These are phyloP conservation scores for Penicillium robsamsonii DNA, from an alignment of 495 filamentous ascomycete genomes.

Conservation along the genomic window DNA sequence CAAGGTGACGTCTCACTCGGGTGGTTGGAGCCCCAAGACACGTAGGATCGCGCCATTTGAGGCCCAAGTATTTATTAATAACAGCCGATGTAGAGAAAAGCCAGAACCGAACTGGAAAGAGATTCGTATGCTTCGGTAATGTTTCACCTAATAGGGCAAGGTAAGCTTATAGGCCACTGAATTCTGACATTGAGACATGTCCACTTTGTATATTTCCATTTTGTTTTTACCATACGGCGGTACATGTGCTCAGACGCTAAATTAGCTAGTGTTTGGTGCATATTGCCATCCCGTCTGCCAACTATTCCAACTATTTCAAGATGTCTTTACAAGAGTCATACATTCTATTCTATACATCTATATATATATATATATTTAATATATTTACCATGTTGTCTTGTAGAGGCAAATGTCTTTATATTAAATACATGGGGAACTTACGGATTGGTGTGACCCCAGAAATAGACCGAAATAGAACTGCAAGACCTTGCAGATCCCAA, in stretches of 20 bases:
- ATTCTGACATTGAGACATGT: neutral
- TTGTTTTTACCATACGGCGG: neutral
- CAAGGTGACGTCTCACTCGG: constrained; percentile 12
- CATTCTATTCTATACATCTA: neutral
- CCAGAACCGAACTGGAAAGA: neutral
- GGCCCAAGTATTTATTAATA: neutral
- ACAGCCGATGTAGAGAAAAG: neutral
- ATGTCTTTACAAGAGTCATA: neutral
- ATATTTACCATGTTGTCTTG: neutral
- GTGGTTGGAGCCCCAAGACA: constrained; percentile 2
- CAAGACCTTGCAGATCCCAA: constrained; percentile 27
- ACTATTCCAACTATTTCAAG: neutral
- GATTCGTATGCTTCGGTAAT: constrained; percentile 20
- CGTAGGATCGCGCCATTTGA: constrained; percentile 9
- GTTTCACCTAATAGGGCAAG: neutral
- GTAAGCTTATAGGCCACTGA: neutral
- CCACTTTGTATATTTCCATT: too few relatives aligned
- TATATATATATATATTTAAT: neutral
- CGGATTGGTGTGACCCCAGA: constrained; percentile 26
- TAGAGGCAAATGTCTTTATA: neutral
- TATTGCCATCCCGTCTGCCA: constrained; percentile 6
- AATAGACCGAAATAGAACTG: constrained; percentile 32
- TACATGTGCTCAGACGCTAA: neutral
- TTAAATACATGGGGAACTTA: constrained; percentile 12
- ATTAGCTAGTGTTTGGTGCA: constrained; percentile 8